Conservation (phyloP, 495 filamentous ascomycete genomes). For the Aspergillus bertholletiae region DNA sequence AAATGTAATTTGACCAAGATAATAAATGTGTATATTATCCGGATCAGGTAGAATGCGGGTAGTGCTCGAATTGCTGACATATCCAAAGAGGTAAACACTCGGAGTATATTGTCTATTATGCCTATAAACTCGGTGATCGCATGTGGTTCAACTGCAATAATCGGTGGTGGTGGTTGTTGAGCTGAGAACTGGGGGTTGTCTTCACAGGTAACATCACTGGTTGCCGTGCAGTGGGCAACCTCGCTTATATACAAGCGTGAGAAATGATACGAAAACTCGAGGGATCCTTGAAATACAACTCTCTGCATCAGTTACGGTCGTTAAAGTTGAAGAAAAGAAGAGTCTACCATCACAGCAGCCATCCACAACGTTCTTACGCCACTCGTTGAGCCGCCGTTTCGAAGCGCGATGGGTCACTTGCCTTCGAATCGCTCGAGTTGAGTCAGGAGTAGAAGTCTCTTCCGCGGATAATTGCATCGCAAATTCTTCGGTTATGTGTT, state of each 20-base stretch:
- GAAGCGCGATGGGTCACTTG: not conserved
- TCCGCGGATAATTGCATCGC: slow-evolving; percentile 70
- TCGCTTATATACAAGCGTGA: not conserved
- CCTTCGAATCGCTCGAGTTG: slow-evolving; percentile 5
- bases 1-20: slow-evolving; percentile 2
- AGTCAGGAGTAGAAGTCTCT: slow-evolving; percentile 54
- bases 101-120: slow-evolving; percentile 2
- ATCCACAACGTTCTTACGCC: not conserved
- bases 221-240: not conserved
- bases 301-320: not conserved
- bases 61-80: not conserved
- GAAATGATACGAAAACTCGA: slow-evolving; percentile 2
- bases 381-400: not conserved
- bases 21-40: not conserved
- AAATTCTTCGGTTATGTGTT: slow-evolving; percentile 70
- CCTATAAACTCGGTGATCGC: not conserved
- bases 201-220: not conserved
- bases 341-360: not conserved
- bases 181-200: not conserved
- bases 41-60: not conserved
- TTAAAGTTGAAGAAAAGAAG: not conserved
- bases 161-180: not conserved
- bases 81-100: slow-evolving; percentile 3
- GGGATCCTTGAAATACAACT: not conserved
- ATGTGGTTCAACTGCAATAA: not conserved